Evolutionary conservation across 75 land plant species (phyloP).

Genomic region (Ceratopteris richardii): DNA sequence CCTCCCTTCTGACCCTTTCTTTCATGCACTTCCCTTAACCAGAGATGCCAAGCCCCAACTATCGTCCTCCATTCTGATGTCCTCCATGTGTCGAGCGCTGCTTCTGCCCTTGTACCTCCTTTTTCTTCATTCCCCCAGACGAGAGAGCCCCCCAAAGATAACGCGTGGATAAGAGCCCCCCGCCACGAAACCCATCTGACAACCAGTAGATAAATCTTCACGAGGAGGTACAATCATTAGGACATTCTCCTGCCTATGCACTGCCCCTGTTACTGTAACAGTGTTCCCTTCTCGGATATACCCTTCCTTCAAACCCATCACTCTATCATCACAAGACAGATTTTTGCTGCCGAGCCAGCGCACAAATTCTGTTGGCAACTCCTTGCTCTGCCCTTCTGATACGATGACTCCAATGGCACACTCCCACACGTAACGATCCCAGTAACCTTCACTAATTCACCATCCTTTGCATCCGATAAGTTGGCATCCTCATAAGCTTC

Average conservation of each 20-base stretch:
- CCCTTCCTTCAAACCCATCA: constrained; percentile 33
- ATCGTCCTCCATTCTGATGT: no score
- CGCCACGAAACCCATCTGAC: no score
- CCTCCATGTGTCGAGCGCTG: no score
- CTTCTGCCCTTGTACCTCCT: no score
- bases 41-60: no score
- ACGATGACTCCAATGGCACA: constrained; percentile 69
- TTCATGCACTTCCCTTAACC: no score
- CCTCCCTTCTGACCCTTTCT: no score
- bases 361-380: constrained; percentile 18
- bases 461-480: constrained; percentile 54
- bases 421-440: constrained; percentile 91
- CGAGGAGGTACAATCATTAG: constrained; percentile 52
- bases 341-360: constrained; percentile 23
- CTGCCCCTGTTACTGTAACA: constrained; percentile 53
- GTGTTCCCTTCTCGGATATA: constrained; percentile 61
- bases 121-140: no score
- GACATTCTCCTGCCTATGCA: constrained; percentile 47
- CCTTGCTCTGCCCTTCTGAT: constrained; percentile 29
- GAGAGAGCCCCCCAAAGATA: no score
- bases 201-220: constrained; percentile 48
- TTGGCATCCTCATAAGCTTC: constrained; percentile 48
- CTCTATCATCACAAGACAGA: constrained; percentile 27
- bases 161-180: no score
- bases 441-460: constrained; percentile 68